phyloP scores from a whole-genome alignment of 805 yeast species.

The Cyberlindnera veronae region DNA sequence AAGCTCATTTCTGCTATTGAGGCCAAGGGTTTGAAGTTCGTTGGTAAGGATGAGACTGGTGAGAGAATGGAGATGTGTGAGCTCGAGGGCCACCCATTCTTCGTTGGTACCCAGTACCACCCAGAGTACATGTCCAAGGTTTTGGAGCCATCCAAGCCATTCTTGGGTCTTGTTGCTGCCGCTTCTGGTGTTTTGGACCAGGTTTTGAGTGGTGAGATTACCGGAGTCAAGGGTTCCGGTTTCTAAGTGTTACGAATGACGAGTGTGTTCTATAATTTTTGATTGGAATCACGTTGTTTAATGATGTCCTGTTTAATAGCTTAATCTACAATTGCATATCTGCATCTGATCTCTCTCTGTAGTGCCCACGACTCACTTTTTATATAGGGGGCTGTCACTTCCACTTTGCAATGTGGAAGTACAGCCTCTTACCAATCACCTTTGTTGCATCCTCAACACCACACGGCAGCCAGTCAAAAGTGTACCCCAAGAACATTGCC shows the following conservation, averaged over 20 bases:
- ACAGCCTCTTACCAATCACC: conserved; percentile 2
- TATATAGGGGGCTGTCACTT: too few relatives aligned
- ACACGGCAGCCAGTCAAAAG: not conserved
- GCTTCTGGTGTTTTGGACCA: conserved; percentile 77
- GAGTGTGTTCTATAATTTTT: not conserved
- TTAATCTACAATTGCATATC: not conserved
- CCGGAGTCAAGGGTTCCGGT: conserved; percentile 12
- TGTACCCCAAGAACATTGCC: not conserved
- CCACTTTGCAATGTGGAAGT: conserved; percentile 2
- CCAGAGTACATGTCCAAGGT: conserved; percentile 98
- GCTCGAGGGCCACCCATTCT: conserved; percentile 82
- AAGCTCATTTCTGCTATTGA: conserved; percentile 69
- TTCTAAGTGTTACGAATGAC: conserved; percentile 1
- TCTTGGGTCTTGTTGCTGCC: conserved; percentile 95
- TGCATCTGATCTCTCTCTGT: not conserved
- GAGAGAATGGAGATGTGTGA: conserved; percentile 94
- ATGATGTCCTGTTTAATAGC: not conserved
- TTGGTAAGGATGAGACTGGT: conserved; percentile 89
- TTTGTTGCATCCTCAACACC: not conserved
- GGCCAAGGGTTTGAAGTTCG: conserved; percentile 74
- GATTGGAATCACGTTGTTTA: not conserved
- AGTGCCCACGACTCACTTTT: not conserved
- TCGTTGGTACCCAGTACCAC: conserved; percentile 95
- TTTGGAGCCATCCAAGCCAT: conserved; percentile 93
- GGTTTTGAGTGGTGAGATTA: conserved; percentile 41